These are phyloP conservation scores for Monosporascus ibericus DNA, from an alignment of 2,329 filamentous ascomycete genomes.

Conservation along the genomic window DNA sequence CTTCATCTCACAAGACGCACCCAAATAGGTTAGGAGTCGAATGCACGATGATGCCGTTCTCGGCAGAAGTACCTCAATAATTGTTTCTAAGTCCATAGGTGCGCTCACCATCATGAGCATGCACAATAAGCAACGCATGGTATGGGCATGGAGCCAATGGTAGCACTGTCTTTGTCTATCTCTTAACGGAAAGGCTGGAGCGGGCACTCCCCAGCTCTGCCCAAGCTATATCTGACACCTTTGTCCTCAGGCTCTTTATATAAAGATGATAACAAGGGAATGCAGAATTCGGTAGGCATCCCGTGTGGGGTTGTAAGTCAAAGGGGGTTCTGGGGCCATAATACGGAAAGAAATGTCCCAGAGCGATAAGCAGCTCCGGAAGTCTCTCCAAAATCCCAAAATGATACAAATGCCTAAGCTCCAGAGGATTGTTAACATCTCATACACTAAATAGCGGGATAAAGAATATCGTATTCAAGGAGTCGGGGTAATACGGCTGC, in stretches of 20 bases:
- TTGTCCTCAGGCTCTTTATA: not conserved
- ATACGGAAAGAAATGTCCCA: no score
- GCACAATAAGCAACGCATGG: not conserved
- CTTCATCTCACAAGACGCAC: not conserved
- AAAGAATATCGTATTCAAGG: no score
- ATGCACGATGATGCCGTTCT: not conserved
- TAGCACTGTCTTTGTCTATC: not conserved
- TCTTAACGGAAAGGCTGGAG: not conserved
- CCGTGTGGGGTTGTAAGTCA: not conserved
- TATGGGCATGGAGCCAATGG: not conserved
- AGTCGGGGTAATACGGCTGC: no score
- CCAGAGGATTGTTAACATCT: no score
- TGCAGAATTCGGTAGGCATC: not conserved
- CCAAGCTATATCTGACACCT: not conserved
- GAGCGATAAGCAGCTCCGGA: no score
- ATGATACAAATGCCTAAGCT: no score
- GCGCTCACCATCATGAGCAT: not conserved
- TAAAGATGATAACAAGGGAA: not conserved
- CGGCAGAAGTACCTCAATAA: not conserved
- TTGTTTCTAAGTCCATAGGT: not conserved
- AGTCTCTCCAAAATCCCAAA: no score
- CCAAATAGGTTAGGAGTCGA: not conserved
- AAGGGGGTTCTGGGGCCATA: not conserved
- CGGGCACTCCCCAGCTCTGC: not conserved
- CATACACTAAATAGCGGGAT: no score